These are phyloP conservation scores for Atractiella rhizophila DNA, from an alignment of 768 basidiomycete species.

Conservation along the genomic window DNA sequence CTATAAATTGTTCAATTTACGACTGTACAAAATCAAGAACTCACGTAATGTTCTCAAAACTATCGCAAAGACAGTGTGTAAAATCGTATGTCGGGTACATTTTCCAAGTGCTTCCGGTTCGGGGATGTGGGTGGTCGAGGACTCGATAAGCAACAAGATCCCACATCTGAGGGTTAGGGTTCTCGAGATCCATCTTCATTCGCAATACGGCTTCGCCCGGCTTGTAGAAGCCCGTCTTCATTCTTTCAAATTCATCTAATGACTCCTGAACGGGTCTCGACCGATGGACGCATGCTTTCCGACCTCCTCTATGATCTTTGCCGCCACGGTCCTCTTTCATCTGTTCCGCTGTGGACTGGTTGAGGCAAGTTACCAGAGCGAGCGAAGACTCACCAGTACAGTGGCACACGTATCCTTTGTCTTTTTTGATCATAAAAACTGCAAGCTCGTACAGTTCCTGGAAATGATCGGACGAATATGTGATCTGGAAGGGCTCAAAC, in stretches of 20 bases:
- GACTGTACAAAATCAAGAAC: constrained; percentile 21
- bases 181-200: constrained; percentile 87
- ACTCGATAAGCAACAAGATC: constrained; percentile 91
- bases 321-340: constrained; percentile 52
- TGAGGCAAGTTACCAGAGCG: neutral
- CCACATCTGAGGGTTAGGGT: constrained; percentile 98
- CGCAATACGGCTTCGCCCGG: constrained; percentile 79
- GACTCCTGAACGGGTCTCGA: constrained; percentile 66
- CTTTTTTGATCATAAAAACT: constrained; percentile 59
- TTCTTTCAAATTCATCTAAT: constrained; percentile 59
- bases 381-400: constrained; percentile 49
- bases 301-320: too few relatives aligned
- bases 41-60: constrained; percentile 95
- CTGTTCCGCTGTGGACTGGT: constrained; percentile 48
- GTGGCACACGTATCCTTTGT: constrained; percentile 85
- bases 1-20: constrained; percentile 23
- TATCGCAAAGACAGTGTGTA: constrained; percentile 92
- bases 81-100: constrained; percentile 98
- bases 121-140: constrained; percentile 66
- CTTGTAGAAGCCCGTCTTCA: constrained; percentile 70
- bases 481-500: constrained; percentile 95
- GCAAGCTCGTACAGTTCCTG: constrained; percentile 62
- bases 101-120: constrained; percentile 77
- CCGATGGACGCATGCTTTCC: too few relatives aligned
- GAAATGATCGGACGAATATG: constrained; percentile 96